Evolutionary conservation across 106 monocot species (phyloP), one percentile per base, ranked within the genome.

Genomic region (Dioscorea zingiberensis): DNA sequence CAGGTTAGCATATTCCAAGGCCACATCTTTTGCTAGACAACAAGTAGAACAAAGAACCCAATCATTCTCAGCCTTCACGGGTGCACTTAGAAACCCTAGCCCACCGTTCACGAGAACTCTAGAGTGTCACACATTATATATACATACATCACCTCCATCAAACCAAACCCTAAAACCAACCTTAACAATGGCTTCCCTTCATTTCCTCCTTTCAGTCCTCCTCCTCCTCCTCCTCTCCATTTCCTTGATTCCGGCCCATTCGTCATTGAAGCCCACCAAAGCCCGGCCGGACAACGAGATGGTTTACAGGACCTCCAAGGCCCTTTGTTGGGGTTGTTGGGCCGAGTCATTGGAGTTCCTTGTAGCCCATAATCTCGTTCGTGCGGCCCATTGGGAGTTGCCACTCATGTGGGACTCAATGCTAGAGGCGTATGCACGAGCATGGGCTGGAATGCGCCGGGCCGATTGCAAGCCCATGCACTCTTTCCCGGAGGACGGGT

Each of bases 401-500:
- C 84, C 84, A 4, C 58, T 84, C 7, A 1, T 32, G 13, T 88
- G 88, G 88, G 84, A 84, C 69, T 14, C 81, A 8, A 48, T 24
- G 2, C 81, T 88, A 0, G 75, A 68, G 60, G 10, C 48, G 2
- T 73, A 75, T 57, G 85, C 85, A 17, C 63, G 56, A 12, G 68
- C 68, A 74, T 85, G 78, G 81, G 81, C 81, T 13, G 54, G 53
- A 46, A 59, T 81, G 68, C 27, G 81, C 25, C 53, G 25, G 9
- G 53, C 17, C 6, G 83, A 83, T 64, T 83, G 83, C 71, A 25
- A 26, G 27, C 65, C 65, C 18, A 30, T 48, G 49, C 82, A 86
- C 74, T 82, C 81, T 23, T 86, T 86, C 62, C 86, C 82, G 18
- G 66, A 70, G 27, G 81, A 71, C 15, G 71, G 68, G 51, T 85